Percentiles rank a stretch among this genome's conserved stretches.
Conservation (phyloP, 176 grass and related monocot genomes). For the Alloteropsis semialata region DNA sequence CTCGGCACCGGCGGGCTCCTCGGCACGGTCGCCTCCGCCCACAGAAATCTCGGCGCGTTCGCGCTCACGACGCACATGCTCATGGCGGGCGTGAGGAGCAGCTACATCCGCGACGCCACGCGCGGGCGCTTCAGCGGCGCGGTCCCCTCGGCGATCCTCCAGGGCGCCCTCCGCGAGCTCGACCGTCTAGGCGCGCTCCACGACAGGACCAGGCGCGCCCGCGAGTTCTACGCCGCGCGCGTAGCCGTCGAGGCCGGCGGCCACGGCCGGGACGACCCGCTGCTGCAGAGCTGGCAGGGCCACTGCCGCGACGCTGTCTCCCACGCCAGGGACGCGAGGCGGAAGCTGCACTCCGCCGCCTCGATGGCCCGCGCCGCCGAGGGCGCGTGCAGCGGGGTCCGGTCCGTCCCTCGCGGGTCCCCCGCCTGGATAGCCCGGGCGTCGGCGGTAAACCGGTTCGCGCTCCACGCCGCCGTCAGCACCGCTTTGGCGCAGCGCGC, state of each 20-base stretch:
- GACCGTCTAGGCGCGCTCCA: no score
- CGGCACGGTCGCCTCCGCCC: no score
- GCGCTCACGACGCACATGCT: no score
- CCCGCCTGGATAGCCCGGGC: background rate
- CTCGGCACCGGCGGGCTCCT: no score
- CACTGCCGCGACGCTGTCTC: background rate
- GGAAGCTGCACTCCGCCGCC: background rate
- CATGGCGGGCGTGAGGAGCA: no score
- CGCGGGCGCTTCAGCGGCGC: no score
- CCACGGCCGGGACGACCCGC: background rate
- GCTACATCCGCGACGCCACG: no score
- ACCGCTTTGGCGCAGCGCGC: background rate
- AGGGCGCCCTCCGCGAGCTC: no score
- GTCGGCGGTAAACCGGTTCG: background rate
- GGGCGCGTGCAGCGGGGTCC: background rate
- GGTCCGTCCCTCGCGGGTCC: background rate
- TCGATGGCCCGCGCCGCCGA: background rate
- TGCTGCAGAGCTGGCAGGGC: background rate
- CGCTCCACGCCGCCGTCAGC: background rate
- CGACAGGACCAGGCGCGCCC: no score
- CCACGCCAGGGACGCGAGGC: background rate
- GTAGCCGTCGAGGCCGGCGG: background rate
- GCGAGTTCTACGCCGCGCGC: no score
- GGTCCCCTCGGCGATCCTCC: no score
- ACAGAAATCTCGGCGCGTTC: no score